A percentile compares a stretch with the other conserved stretches of the same genome.
These are phyloP conservation scores for Tetradesmus lagerheimii DNA, from an alignment of 139 green algal species.

Conservation along the genomic window DNA sequence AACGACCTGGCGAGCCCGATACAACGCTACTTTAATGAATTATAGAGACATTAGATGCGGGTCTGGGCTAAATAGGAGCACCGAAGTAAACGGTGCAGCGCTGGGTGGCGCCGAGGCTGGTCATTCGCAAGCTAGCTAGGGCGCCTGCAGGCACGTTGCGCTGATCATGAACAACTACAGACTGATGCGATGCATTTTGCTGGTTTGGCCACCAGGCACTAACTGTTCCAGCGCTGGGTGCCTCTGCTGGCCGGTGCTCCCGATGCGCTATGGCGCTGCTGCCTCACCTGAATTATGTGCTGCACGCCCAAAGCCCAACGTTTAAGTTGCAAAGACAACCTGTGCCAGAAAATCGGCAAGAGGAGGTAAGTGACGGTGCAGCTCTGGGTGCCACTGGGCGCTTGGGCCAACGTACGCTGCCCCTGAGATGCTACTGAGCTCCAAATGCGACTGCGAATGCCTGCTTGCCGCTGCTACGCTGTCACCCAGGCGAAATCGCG, in stretches of 20 bases:
- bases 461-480: background rate
- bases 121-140: background rate
- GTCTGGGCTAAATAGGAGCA: background rate
- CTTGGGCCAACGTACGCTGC: background rate
- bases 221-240: conserved; percentile 36
- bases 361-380: conserved; percentile 37
- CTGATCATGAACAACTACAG: background rate
- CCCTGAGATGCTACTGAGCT: background rate
- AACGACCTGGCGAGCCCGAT: background rate
- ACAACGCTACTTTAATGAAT: background rate
- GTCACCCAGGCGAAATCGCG: background rate
- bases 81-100: background rate
- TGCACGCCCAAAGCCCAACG: background rate
- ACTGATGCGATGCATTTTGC: background rate
- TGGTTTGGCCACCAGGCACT: background rate
- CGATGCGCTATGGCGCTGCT: background rate
- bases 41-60: background rate
- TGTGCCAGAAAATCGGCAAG: background rate
- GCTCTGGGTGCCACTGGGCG: background rate
- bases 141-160: background rate
- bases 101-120: background rate
- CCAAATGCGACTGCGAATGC: background rate
- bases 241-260: background rate
- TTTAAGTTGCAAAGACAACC: background rate
- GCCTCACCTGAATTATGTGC: background rate